Evolutionary conservation across 2,329 filamentous ascomycete genomes (phyloP).

Genomic region (Epichloe bromicola): DNA sequence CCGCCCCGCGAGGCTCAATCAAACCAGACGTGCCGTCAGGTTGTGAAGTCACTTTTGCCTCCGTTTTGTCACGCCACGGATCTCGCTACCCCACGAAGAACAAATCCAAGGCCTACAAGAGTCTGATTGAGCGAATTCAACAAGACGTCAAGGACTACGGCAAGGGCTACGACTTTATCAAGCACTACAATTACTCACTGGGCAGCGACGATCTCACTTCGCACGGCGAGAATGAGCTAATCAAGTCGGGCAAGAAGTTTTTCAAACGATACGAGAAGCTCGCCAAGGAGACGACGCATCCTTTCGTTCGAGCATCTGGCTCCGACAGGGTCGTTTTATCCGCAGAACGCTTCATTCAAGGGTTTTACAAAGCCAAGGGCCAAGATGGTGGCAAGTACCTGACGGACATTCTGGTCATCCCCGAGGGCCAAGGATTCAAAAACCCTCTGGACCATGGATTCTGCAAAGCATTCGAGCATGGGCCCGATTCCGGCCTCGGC

Average conservation of each 20-base stretch:
- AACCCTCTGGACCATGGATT: constrained; percentile 69
- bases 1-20: constrained; percentile 51
- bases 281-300: constrained; percentile 33
- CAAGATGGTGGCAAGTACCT: constrained; percentile 29
- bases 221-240: constrained; percentile 55
- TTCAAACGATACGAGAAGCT: constrained; percentile 59
- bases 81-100: constrained; percentile 63
- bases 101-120: constrained; percentile 52
- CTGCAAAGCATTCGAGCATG: constrained; percentile 58
- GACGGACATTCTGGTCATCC: constrained; percentile 51
- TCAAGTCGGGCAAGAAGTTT: constrained; percentile 64
- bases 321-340: constrained; percentile 62
- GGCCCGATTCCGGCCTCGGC: constrained; percentile 34
- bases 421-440: constrained; percentile 54
- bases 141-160: constrained; percentile 41
- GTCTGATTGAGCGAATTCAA: constrained; percentile 54
- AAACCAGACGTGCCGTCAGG: constrained; percentile 43
- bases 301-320: constrained; percentile 61
- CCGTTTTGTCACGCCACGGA: constrained; percentile 73
- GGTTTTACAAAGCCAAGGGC: constrained; percentile 45
- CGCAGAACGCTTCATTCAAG: constrained; percentile 61
- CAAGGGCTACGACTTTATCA: constrained; percentile 54
- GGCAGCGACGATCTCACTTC: constrained; percentile 55
- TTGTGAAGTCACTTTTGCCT: constrained; percentile 70
- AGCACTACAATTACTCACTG: constrained; percentile 57